Evolutionary conservation across 805 yeast species (phyloP).

Genomic region (Candida chauliodis): DNA sequence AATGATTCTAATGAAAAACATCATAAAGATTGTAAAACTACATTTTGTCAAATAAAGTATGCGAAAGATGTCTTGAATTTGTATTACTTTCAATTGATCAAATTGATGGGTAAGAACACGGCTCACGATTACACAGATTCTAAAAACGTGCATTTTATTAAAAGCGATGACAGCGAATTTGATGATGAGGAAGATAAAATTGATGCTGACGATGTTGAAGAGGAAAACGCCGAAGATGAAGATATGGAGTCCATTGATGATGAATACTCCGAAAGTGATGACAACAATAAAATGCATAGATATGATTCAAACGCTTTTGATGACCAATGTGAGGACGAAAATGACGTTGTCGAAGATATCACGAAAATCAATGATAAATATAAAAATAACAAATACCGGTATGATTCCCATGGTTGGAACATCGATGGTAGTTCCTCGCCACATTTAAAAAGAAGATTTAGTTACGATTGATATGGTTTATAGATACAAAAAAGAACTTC

Average conservation of each 20-base stretch:
- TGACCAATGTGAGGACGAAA: slow-evolving; percentile 5
- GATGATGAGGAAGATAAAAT: slow-evolving; percentile 7
- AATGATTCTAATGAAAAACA: too few species aligned
- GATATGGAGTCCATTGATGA: slow-evolving; percentile 5
- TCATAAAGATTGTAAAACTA: slow-evolving; percentile 8
- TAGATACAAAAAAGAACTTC: too few species aligned
- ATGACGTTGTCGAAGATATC: neutral
- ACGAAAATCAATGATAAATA: slow-evolving; percentile 1
- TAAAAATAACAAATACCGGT: slow-evolving; percentile 2
- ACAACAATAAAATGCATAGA: slow-evolving; percentile 1
- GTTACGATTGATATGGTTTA: neutral
- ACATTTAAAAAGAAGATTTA: slow-evolving; percentile 19
- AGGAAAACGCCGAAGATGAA: slow-evolving; percentile 8
- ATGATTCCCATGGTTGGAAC: slow-evolving; percentile 18
- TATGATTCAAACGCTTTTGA: slow-evolving; percentile 5
- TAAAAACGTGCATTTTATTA: slow-evolving; percentile 5
- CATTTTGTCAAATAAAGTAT: slow-evolving; percentile 21
- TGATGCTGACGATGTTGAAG: slow-evolving; percentile 9
- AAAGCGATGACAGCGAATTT: slow-evolving; percentile 3
- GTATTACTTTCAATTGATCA: slow-evolving; percentile 38
- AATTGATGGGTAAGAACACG: slow-evolving; percentile 36
- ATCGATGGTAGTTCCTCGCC: slow-evolving; percentile 27
- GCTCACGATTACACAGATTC: slow-evolving; percentile 2
- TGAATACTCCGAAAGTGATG: slow-evolving; percentile 4
- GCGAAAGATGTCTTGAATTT: slow-evolving; percentile 37